Evolutionary conservation across 225 moss, liverwort and hornwort genomes (phyloP).

Genomic region (Thuidium tamariscinum): DNA sequence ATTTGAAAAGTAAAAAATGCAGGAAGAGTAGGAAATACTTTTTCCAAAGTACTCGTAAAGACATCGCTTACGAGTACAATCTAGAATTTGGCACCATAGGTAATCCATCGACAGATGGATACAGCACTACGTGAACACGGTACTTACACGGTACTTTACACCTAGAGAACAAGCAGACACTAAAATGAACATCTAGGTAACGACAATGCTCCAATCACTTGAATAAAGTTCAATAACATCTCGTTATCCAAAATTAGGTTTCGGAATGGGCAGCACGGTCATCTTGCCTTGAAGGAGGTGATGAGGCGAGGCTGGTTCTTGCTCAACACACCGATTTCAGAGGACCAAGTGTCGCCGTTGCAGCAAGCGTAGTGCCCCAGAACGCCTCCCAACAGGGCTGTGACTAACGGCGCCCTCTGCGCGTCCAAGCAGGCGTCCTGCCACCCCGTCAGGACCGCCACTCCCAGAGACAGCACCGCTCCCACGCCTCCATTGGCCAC

Average conservation of each 20-base stretch:
- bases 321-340: constrained; percentile 83
- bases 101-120: background rate
- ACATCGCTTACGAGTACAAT: background rate
- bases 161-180: background rate
- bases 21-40: background rate
- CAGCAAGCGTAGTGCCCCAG: constrained; percentile 91
- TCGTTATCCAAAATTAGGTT: background rate
- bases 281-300: constrained; percentile 57
- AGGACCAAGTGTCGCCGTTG: constrained; percentile 94
- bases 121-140: background rate
- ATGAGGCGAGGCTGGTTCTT: constrained; percentile 63
- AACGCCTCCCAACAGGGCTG: constrained; percentile 60
- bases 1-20: background rate
- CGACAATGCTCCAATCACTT: background rate
- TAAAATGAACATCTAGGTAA: background rate
- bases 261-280: background rate
- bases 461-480: constrained; percentile 46
- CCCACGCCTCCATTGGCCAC: constrained; percentile 59
- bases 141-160: no score
- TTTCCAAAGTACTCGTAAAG: background rate
- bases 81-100: background rate
- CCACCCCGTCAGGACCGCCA: constrained; percentile 46
- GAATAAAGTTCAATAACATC: background rate
- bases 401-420: constrained; percentile 50
- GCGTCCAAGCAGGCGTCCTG: constrained; percentile 73